Conservation (phyloP, 805 yeast species). For the Lipomyces starkeyi region DNA sequence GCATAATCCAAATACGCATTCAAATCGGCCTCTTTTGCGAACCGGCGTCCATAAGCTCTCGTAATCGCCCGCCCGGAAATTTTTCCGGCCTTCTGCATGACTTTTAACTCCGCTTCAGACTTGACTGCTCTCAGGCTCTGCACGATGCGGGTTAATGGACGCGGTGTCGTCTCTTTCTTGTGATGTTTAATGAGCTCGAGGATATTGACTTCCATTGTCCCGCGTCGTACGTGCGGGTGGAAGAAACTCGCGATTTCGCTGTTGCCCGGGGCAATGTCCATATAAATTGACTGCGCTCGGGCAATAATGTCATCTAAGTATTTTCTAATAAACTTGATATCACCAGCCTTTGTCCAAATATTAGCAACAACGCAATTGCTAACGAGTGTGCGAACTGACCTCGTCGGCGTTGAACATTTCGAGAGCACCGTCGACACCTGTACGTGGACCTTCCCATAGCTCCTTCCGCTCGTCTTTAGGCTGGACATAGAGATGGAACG, state of each 20-base stretch:
- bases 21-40: slow-evolving; percentile 76
- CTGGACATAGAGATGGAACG: slow-evolving; percentile 83
- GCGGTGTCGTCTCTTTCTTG: slow-evolving; percentile 3
- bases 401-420: slow-evolving; percentile 89
- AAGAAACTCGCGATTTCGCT: slow-evolving; percentile 23
- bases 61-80: slow-evolving; percentile 86
- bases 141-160: slow-evolving; percentile 52
- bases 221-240: slow-evolving; percentile 13
- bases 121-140: slow-evolving; percentile 69
- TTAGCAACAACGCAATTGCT: not conserved
- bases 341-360: slow-evolving; percentile 50
- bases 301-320: slow-evolving; percentile 57
- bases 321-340: slow-evolving; percentile 47
- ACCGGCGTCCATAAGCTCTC: slow-evolving; percentile 71
- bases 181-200: slow-evolving; percentile 23
- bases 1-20: slow-evolving; percentile 81
- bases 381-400: slow-evolving; percentile 44
- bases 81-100: slow-evolving; percentile 83
- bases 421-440: slow-evolving; percentile 81
- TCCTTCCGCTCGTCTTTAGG: slow-evolving; percentile 78
- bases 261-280: slow-evolving; percentile 50
- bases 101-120: slow-evolving; percentile 72
- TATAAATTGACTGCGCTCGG: slow-evolving; percentile 59
- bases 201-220: slow-evolving; percentile 23
- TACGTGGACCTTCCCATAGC: slow-evolving; percentile 93